Evolutionary conservation across 176 grass and related monocot genomes (phyloP), one percentile per base, ranked within the genome.

Genomic region (Hordeum marinum): DNA sequence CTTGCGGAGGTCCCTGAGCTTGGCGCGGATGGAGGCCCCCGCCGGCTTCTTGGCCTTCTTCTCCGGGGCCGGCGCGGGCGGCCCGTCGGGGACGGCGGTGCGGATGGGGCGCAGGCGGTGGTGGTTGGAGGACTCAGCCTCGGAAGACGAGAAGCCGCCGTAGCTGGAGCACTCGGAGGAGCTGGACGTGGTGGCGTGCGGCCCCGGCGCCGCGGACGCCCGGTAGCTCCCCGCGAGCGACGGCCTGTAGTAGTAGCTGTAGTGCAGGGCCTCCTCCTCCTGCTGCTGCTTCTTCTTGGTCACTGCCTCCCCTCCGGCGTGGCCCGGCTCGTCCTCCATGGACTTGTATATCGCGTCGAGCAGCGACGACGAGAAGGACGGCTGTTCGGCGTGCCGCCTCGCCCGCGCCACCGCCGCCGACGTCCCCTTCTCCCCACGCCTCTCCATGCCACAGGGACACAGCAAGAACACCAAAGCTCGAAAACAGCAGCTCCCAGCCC

Each of bases 341-440:
- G 96, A 99, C 52, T 84, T 90, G 88, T 94, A 99, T 75, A 99
- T 96, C 7, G 91, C 91, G 85, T 99, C 96, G 35, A 99, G 90
- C 36, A 99, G 90, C 55, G 93, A 91, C 20, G 96, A 99, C 24
- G 96, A 99, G 90, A 99, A 99, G n/a, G 96, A 99, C 32, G 96
- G 96, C 76, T 96, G 88, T 57, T 96, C 76, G 35, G 61, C 84
- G 70, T 82, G 80, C 45, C 86, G 69, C 77, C 81, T 68, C 27
- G 85, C 77, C 34, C 72, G 15, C 0, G 76, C 75, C 6, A 50
- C 14, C 2, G 54, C 14, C 2, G 54, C 65, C 57, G 76, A 69
- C 23, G 27, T 4, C 13, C 42, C 73, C 67, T 83, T 82, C 39
- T 77, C 83, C 68, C 79, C 68, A 71, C 80, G 74, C 82, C 75